Base-by-base conservation (phyloP, 768 basidiomycete species). In the Trametes elegans region DNA sequence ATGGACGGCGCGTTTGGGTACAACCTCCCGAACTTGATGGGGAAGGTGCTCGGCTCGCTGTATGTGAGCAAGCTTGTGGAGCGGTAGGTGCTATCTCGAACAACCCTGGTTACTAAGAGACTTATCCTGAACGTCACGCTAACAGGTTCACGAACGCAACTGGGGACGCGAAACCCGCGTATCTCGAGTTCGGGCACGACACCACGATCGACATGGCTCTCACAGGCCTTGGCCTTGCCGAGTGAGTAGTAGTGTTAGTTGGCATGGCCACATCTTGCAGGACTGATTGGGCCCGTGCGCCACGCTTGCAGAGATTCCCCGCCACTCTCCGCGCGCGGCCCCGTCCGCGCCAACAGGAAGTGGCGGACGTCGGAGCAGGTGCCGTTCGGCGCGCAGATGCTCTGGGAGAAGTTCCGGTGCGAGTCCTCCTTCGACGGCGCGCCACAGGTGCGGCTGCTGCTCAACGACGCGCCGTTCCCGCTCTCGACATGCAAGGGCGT, bases 101-200 rank as follows among this genome's bases (percentile, higher is more conserved):
- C 19, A 24, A 5, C 34, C 3, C 23, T 13, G 2, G 24, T 24
- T 11, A 21, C 43, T 23, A 24, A n/a, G 18, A 16, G 3, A 18
- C 27, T 31, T 26, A 14, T 35, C 6, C 26, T 35, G n/a, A 32
- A 18, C 23, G 14, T 2, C 27, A 35, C 41, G 35, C 6, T 9
- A 14, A 9, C 31, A 74, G 73, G 36, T 67, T 75, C 42, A 66
- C 68, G 26, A 74, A 74, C 63, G 54, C 61, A 19, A 70, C 69
- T 23, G 70, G 66, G 29, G 65, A 71, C 43, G 68, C 71, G 13
- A 48, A 66, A 47, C 43, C 64, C 35, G 61, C 73, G 19, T 74
- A 72, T 62, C 64, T 77, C 23, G 73, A 77, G 62, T 77, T 76
- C 55, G 75, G 74, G 4, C 74, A 76, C 56, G 73, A 76, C 48